These are phyloP conservation scores for Styphnolobium japonicum DNA, from an alignment of 306 rosid genomes.

Conservation along the genomic window DNA sequence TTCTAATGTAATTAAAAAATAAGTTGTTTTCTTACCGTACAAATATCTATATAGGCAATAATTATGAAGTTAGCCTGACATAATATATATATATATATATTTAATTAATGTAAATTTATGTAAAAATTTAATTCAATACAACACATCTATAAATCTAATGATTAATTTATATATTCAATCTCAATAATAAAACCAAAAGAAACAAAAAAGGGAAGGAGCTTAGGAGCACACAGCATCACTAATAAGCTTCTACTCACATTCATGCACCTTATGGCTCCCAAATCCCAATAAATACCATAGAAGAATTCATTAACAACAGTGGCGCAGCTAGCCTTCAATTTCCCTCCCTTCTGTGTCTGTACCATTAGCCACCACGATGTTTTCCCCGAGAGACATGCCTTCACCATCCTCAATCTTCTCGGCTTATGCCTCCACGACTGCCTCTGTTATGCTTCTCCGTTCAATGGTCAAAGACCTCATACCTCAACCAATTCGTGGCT, in stretches of 20 bases:
- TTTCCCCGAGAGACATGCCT: conserved; percentile 58
- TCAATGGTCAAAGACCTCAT: conserved; percentile 74
- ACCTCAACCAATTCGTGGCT: conserved; percentile 61
- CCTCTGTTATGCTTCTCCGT: conserved; percentile 65
- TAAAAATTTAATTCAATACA: too few relatives aligned
- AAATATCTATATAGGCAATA: too few relatives aligned
- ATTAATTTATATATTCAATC: too few relatives aligned
- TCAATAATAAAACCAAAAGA: too few relatives aligned
- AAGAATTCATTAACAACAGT: background rate
- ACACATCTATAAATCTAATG: too few relatives aligned
- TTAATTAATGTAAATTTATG: too few relatives aligned
- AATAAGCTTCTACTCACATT: conserved; percentile 30
- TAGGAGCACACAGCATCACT: background rate
- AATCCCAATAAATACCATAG: background rate
- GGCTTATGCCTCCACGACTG: conserved; percentile 81
- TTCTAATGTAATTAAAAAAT: too few relatives aligned
- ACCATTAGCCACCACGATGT: conserved; percentile 39
- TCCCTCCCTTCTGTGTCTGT: background rate
- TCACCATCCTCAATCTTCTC: conserved; percentile 77
- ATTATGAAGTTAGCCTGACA: too few relatives aligned
- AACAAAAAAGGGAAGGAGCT: too few relatives aligned
- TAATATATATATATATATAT: too few relatives aligned
- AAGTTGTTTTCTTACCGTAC: too few relatives aligned
- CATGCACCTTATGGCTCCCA: background rate
- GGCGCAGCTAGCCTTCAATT: background rate